Conservation (phyloP, 495 filamentous ascomycete genomes). For the Amorphotheca resinae region DNA sequence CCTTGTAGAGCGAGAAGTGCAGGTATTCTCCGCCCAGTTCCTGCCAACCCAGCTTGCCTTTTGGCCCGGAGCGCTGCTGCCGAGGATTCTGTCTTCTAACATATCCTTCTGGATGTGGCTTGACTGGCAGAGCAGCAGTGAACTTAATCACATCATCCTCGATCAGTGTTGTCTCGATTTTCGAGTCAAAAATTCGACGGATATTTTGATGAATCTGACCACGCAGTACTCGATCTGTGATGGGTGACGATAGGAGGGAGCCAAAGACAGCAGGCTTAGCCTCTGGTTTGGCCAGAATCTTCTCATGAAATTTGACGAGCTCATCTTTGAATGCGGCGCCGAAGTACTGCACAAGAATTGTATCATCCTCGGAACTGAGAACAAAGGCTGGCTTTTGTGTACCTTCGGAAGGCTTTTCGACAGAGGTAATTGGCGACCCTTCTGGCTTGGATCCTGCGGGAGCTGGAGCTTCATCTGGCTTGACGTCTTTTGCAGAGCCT, state of each 20-base stretch:
- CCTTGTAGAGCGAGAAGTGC: conserved; percentile 92
- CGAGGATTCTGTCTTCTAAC: conserved; percentile 17
- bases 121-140: conserved; percentile 32
- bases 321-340: conserved; percentile 28
- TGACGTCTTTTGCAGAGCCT: not conserved
- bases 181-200: conserved; percentile 55
- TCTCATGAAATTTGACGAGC: conserved; percentile 33
- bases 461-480: not conserved
- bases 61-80: conserved; percentile 8
- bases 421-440: not conserved
- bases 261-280: conserved; percentile 17
- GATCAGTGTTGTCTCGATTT: conserved; percentile 50
- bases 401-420: not conserved
- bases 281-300: conserved; percentile 29
- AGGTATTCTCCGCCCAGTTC: conserved; percentile 62
- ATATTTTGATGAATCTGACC: conserved; percentile 49
- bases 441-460: not conserved
- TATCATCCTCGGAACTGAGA: conserved; percentile 37
- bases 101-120: conserved; percentile 5
- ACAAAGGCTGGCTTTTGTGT: conserved; percentile 10
- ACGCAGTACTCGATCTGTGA: conserved; percentile 47
- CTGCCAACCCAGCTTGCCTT: conserved; percentile 20
- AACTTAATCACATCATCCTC: conserved; percentile 46
- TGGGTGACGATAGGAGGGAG: conserved; percentile 16
- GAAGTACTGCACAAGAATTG: conserved; percentile 33